Base-by-base conservation (phyloP, 345 rosid genomes). In the Gossypium longicalyx region DNA sequence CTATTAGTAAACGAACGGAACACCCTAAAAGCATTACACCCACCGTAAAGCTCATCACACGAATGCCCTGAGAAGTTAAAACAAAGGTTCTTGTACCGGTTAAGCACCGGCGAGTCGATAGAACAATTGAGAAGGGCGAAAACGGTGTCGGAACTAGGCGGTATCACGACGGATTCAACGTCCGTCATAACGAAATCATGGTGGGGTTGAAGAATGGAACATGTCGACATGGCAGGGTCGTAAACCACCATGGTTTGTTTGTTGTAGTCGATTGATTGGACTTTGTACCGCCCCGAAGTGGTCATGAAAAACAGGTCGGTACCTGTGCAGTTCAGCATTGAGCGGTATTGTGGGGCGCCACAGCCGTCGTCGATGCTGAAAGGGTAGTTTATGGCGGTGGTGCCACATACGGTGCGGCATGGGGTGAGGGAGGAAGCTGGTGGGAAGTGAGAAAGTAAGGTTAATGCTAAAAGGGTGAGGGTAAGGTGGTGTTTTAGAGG, bases 141-240 rank as follows among this genome's bases (percentile, higher is more conserved):
- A 68, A 94, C 86, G 59, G 98, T 94, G 87, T 88, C 98, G 43
- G 94, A 78, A 2, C 91, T 81, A 0, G 98, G 98, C 1, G 90
- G 89, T 22, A 94, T 89, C n/a, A 87, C 44, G 15, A 82, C 90
- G 17, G 87, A 85, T 52, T 92, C 95, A 2, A 89, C 70, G 34
- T 88, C 94, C 0, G 93, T 61, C 90, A 94, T 76, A 72, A 82
- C 47, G 79, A 94, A 89, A 78, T 94, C 95, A 72, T 87, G 98
- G 83, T 88, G 95, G n/a, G 98, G 97, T 66, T 90, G 97, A 22
- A 94, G 93, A 51, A 89, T 89, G 19, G 98, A 92, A 87, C 98
- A 94, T 0, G 98, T 92, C 27, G 98, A 94, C 98, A 94, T 94
- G 8, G 97, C 79, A 0, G 98, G 95, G 76, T 94, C 98, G 82